Percentiles rank a stretch among this genome's conserved stretches.
Conservation (phyloP, 768 basidiomycete genomes). For the Neoboletus magnificus region DNA sequence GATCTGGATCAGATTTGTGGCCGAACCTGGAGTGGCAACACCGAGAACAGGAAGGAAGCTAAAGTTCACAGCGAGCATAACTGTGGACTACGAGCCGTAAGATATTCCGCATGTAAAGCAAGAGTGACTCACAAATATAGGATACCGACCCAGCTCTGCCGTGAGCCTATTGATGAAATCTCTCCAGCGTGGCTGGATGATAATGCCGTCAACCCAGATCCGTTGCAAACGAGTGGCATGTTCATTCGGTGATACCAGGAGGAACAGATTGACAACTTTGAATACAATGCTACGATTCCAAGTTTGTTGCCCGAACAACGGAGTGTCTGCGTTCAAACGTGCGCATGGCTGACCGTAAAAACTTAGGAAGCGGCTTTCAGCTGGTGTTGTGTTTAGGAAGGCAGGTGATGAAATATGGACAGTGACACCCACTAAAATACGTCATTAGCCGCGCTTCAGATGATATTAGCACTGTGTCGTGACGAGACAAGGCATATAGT, state of each 20-base stretch:
- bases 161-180: conserved; percentile 6
- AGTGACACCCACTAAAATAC: conserved; percentile 7
- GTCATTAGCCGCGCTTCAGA: conserved; percentile 10
- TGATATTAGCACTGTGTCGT: background rate
- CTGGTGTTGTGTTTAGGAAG: background rate
- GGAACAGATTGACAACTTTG: background rate
- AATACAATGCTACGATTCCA: conserved; percentile 5
- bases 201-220: conserved; percentile 12
- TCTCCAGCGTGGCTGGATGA: conserved; percentile 14
- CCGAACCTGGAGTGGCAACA: background rate
- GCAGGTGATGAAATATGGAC: background rate
- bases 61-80: conserved; percentile 16
- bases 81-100: conserved; percentile 10
- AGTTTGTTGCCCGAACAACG: conserved; percentile 4
- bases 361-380: conserved; percentile 11
- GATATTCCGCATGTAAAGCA: background rate
- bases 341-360: conserved; percentile 12
- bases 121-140: conserved; percentile 7
- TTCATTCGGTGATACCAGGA: conserved; percentile 3
- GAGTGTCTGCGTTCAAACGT: conserved; percentile 10
- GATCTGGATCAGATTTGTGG: background rate
- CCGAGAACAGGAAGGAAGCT: conserved; percentile 14
- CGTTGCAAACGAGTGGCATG: conserved; percentile 14
- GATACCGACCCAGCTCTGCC: conserved; percentile 5
- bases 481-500: background rate